Base-by-base conservation (phyloP, 306 rosid genomes). In the Lagenaria siceraria region DNA sequence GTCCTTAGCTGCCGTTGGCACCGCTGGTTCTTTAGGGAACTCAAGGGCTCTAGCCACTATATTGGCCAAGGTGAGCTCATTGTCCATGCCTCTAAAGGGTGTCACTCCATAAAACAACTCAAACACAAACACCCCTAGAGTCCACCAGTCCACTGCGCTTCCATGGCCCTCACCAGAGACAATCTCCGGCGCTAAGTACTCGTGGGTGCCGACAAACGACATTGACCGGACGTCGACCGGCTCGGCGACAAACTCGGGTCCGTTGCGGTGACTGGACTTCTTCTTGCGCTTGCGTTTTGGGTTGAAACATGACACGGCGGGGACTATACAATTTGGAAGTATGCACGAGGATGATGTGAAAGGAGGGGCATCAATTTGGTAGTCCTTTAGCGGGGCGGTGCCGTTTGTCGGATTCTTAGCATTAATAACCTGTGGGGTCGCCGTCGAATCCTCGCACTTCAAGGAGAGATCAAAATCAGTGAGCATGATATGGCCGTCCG, bases 91-190 rank as follows among this genome's bases (percentile, higher is more conserved):
- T 61, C 83, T 89, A 77, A 91, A 89, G 10, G 97, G 93, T 46
- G 97, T 91, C 33, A 89, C 87, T 9, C 93, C 97, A 29, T 89
- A 89, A 42, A 91, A 83, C 36, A 91, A 21, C 58, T 91, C 93
- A 68, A 77, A 91, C 21, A 86, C 84, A 68, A 89, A 89, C 48
- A 91, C 81, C 4, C 96, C 96, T 2, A 87, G 70, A 0, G 92
- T 91, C 96, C 93, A 91, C 93, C 96, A 89, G 80, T 91, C 96
- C n/a, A 91, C 92, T 22, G 85, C 92, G 78, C 87, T 87, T n/a
- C 92, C 93, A 29, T 89, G 96, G 4, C 92, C 92, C 59, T 91
- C 96, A 0, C 93, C 96, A 1, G 93, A 91, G 29, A 86, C 81
- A 0, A 91, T 86, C 74, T 91, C 96, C 0, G 96, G 80, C 1